Base-by-base conservation (phyloP, 2,329 filamentous ascomycete genomes). In the Leptographium radiaticola region DNA sequence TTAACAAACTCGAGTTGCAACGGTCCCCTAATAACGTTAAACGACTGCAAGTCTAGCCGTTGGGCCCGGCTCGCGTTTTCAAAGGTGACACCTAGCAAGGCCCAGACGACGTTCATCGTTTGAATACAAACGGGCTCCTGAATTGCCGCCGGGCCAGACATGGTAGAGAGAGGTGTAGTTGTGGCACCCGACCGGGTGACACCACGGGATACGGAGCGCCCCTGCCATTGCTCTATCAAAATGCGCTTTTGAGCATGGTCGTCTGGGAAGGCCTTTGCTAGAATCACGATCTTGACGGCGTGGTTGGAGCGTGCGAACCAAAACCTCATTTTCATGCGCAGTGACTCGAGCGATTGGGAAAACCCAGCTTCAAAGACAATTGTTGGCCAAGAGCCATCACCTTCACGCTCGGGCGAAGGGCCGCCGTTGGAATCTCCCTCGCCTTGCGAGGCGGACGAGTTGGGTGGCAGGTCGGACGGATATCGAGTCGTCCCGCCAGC, bases 321-420 rank as follows among this genome's bases (percentile, higher is more conserved):
- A 20, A 52, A 49, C 10, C 49, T n/a, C 40, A 52, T 52, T 15
- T 52, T 55, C 15, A 18, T 39, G 38, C 40, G 53, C 18, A 55
- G 20, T 13, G 38, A 45, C 2, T 13, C 1, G 15, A 55, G 20
- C 2, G 45, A 45, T 40, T 55, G 45, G 30, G 49, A 16, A 10
- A 31, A 45, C 9, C 53, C 49, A 11, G 45, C 40, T n/a, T 55
- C 53, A 3, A 52, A 11, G 6, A 55, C 50, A 15, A 52, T 38
- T 2, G 49, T 52, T 11, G 50, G 53, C 53, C 53, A 55, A 8
- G 7, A 16, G 36, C 11, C 11, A 20, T 2, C 15, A 34, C 13
- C 13, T 6, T 25, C 18, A 11, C 47, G 53, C n/a, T 30, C 43
- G 6, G 42, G 47, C 16, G 20, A 6, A 16, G 53, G 53, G 6